Evolutionary conservation across 2,329 filamentous ascomycete species (phyloP), one percentile per base, ranked within the genome.

Genomic region (Diaporthe longicolla): DNA sequence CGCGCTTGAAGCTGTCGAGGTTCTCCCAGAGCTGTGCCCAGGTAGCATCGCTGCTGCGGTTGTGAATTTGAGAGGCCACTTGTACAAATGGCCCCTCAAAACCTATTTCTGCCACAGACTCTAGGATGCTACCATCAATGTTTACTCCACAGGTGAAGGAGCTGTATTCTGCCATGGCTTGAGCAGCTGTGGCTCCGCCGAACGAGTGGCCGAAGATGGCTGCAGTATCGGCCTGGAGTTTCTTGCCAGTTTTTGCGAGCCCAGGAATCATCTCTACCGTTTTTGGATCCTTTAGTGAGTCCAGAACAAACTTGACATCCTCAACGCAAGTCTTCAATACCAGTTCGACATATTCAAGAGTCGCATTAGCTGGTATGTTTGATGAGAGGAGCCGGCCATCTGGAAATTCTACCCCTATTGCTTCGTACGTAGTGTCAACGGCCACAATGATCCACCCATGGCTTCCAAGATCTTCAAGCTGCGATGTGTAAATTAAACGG

Each of bases 141-240:
- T 66, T 52, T 9, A 7, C 43, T 7, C 61, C 61, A 32, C 61
- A 66, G 19, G 43, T 9, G 8, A 66, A 66, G 29, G 26, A 24
- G 29, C 61, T 52, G 61, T 35, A 52, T 8, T 50, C 37, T 13
- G 45, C 9, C 61, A 66, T 52, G 43, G 61, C 61, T 50, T 66
- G 61, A 17, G 61, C 61, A 37, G 61, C 61, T 10, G 61, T 66
- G 21, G 43, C 43, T 35, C 61, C 61, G 21, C 45, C 61, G 61
- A 50, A 50, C 11, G 61, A 66, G 43, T 66, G 61, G 15, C 61
- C 61, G 21, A 66, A 66, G 43, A 66, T 50, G 15, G 43, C 61
- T 6, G 17, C 61, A 24, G 26, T 37, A 40, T 35, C 26, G 45
- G 61, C 35, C 11, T n/a, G 48, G 45, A 66, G 61, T 11, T 66